phyloP scores from a whole-genome alignment of 2,329 filamentous ascomycete species.

The Hymenoscyphus occultus region DNA sequence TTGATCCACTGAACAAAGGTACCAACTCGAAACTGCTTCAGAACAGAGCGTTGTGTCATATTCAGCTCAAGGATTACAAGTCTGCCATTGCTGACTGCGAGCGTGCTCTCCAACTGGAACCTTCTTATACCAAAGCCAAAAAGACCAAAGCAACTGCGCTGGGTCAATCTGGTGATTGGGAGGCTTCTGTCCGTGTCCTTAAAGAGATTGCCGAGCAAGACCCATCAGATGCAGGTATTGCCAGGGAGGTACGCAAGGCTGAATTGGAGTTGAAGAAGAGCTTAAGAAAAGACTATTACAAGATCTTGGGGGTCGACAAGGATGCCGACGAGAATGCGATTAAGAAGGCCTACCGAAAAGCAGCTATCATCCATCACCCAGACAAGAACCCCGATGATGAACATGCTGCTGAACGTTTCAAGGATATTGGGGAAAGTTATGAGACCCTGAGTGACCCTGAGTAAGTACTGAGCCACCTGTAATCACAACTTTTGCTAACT shows the following conservation, averaged over 20 bases:
- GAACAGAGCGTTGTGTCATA: slow-evolving; percentile 84
- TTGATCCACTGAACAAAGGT: slow-evolving; percentile 85
- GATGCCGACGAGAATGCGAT: slow-evolving; percentile 80
- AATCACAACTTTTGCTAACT: slow-evolving; percentile 38
- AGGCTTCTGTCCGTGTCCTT: slow-evolving; percentile 84
- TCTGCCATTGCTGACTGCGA: slow-evolving; percentile 84
- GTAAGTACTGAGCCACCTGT: slow-evolving; percentile 51
- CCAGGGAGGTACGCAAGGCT: slow-evolving; percentile 82
- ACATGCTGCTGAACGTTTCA: slow-evolving; percentile 86
- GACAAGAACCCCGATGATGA: slow-evolving; percentile 94
- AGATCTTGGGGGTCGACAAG: slow-evolving; percentile 87
- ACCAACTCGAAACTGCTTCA: slow-evolving; percentile 94
- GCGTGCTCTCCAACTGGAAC: slow-evolving; percentile 76
- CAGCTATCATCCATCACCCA: slow-evolving; percentile 91
- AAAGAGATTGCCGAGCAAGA: slow-evolving; percentile 82
- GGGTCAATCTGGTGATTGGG: slow-evolving; percentile 84
- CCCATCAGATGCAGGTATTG: slow-evolving; percentile 74
- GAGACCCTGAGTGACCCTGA: slow-evolving; percentile 92
- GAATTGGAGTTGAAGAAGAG: slow-evolving; percentile 98
- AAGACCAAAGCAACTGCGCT: slow-evolving; percentile 92
- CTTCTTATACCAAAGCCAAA: slow-evolving; percentile 82
- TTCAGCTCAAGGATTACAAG: slow-evolving; percentile 79
- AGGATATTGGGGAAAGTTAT: slow-evolving; percentile 96
- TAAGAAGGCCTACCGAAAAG: slow-evolving; percentile 95
- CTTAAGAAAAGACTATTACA: slow-evolving; percentile 97